A percentile compares a stretch with the other conserved stretches of the same genome.
Evolutionary conservation across 2,329 filamentous ascomycete species (phyloP).

Genomic region (Magnaporthales sp.): DNA sequence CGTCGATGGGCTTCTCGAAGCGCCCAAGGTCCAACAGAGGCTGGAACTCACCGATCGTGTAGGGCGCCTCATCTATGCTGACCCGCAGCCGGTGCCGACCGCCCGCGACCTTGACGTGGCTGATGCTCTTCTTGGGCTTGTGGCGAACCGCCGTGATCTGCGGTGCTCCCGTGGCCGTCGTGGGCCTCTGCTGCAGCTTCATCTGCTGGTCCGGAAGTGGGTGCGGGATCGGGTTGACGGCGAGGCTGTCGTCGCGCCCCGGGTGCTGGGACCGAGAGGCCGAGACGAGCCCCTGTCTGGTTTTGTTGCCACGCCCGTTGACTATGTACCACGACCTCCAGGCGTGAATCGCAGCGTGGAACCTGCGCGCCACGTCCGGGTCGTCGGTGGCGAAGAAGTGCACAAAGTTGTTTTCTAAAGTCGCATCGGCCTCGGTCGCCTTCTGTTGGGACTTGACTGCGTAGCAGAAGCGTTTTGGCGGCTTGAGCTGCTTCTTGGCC

Average conservation of each 20-base stretch:
- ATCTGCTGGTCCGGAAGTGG: conserved; percentile 17
- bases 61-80: conserved; percentile 42
- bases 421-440: conserved; percentile 62
- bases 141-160: conserved; percentile 19
- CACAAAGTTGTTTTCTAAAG: conserved; percentile 64
- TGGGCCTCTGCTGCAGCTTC: neutral
- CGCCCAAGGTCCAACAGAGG: conserved; percentile 57
- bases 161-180: conserved; percentile 13
- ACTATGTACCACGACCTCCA: conserved; percentile 94
- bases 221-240: neutral
- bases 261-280: neutral
- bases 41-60: conserved; percentile 58
- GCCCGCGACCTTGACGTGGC: conserved; percentile 20
- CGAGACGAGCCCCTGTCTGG: neutral
- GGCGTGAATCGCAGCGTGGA: conserved; percentile 61
- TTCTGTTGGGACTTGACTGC: conserved; percentile 91
- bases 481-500: conserved; percentile 61
- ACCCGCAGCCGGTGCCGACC: conserved; percentile 24
- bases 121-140: conserved; percentile 20
- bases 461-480: conserved; percentile 78
- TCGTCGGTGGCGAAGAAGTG: conserved; percentile 88
- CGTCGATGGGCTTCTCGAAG: conserved; percentile 44
- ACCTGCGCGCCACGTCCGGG: conserved; percentile 52
- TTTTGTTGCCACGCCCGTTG: conserved; percentile 38
- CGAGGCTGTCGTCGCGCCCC: neutral